These are phyloP conservation scores for Candida anutae DNA, from an alignment of 1,139 yeast species.

Conservation along the genomic window DNA sequence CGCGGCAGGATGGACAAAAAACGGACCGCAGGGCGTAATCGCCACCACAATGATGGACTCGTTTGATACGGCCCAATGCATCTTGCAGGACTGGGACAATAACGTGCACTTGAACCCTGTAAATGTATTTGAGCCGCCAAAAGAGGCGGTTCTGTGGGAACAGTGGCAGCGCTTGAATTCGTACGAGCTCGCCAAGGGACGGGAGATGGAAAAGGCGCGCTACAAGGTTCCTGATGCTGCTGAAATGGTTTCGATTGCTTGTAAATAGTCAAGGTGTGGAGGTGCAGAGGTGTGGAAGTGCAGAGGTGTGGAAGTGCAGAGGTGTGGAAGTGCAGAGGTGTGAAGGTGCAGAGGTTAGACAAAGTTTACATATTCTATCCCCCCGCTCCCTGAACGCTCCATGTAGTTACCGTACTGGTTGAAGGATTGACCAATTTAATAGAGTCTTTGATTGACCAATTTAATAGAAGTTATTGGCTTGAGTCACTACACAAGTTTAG, in stretches of 20 bases:
- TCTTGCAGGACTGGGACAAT: conserved; percentile 44
- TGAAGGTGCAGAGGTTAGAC: too few species aligned
- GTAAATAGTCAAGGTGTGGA: too few species aligned
- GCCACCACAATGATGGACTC: conserved; percentile 88
- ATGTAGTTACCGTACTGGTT: too few species aligned
- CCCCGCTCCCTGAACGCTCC: too few species aligned
- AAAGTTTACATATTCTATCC: too few species aligned
- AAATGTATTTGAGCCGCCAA: conserved; percentile 6
- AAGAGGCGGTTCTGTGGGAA: conserved; percentile 47
- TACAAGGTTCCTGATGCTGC: conserved; percentile 45
- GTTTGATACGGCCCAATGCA: conserved; percentile 62
- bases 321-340: too few species aligned
- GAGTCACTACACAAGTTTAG: too few species aligned
- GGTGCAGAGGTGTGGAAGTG: too few species aligned
- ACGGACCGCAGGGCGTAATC: conserved; percentile 86
- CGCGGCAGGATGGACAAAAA: conserved; percentile 88
- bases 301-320: too few species aligned
- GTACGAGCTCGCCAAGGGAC: conserved; percentile 47
- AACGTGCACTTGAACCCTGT: conserved; percentile 27
- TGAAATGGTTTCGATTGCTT: conserved; percentile 35
- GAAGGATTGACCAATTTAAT: too few species aligned
- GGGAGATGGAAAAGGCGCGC: conserved; percentile 42
- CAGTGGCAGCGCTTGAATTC: conserved; percentile 62
- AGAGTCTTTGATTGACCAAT: too few species aligned
- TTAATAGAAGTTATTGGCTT: too few species aligned